Evolutionary conservation across 2,329 filamentous ascomycete species (phyloP).

Genomic region (Arthrobotrys musiformis): DNA sequence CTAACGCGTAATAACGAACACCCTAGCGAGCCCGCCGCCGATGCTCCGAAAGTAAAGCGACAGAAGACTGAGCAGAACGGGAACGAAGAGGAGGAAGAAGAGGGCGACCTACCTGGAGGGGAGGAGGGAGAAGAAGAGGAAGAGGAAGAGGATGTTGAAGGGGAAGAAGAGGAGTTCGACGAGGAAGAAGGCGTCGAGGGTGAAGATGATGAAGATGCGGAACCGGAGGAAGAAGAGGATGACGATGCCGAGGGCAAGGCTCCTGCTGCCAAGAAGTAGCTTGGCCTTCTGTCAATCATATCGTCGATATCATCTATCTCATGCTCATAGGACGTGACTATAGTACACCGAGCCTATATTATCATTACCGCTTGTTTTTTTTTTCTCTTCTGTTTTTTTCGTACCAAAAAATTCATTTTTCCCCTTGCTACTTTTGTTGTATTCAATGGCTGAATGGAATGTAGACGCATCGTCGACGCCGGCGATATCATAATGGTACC

Average conservation of each 20-base stretch:
- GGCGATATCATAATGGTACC: constrained; percentile 8
- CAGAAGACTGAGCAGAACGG: constrained; percentile 47
- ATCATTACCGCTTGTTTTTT: constrained; percentile 1
- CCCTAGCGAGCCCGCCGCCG: constrained; percentile 27
- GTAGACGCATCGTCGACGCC: constrained; percentile 13
- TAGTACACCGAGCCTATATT: neutral
- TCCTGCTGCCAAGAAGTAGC: constrained; percentile 36
- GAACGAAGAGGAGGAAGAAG: constrained; percentile 21
- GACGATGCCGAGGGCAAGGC: constrained; percentile 7
- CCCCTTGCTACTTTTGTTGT: neutral
- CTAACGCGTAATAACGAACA: constrained; percentile 32
- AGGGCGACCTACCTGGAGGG: constrained; percentile 20
- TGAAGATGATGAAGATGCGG: constrained; percentile 17
- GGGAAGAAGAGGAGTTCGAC: constrained; percentile 17
- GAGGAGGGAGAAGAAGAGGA: constrained; percentile 30
- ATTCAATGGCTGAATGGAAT: neutral
- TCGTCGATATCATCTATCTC: too few relatives aligned
- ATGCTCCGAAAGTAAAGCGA: constrained; percentile 54
- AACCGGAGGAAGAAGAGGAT: constrained; percentile 9
- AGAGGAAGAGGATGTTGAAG: constrained; percentile 16
- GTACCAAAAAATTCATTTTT: constrained; percentile 14
- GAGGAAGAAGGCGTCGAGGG: constrained; percentile 10
- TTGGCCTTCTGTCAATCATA: neutral
- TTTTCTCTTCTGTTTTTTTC: neutral
- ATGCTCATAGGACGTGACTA: too few relatives aligned